Evolutionary conservation across 1,284 basidiomycete species (phyloP), one percentile per base, ranked within the genome.

Genomic region (Sporisorium iseilematis-ciliati): DNA sequence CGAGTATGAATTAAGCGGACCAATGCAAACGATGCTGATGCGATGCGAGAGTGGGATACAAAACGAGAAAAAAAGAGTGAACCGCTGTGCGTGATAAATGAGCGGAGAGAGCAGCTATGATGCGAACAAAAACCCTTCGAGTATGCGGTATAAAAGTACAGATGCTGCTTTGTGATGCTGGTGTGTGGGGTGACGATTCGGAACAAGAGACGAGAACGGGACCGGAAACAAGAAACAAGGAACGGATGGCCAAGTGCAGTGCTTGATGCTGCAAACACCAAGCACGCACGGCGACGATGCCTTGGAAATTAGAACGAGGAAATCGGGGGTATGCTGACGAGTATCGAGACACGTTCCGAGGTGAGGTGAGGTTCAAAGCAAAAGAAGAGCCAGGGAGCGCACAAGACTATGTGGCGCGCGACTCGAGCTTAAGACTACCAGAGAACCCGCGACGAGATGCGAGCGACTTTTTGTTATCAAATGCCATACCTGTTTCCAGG

Each of bases 371-470:
- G 1, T 48, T 8, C 46, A 25, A n/a, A 12, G 25, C 46, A 29
- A 31, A 29, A 43, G 31, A 33, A 23, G 18, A 35, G 46, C 12
- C 6, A n/a, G 48, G 29, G 38, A 54, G 54, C 46, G 4, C 12
- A 38, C 35, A 38, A 38, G 35, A 38, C 54, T 25, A 71, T 3
- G 20, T 16, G 16, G 62, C 59, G 20, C 49, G 54, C 16, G 54
- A 23, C 50, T 68, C 68, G 48, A 76, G 33, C 31, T 65, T 56
- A 12, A 76, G 61, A 35, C 64, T 71, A 14, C 74, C 68, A 0
- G 74, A 72, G 53, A 76, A 76, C 0, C 74, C 74, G 10, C 74
- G 68, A 42, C 74, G 74, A 43, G 61, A 55, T 3, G 74, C 74
- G 12, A 76, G 51, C 45, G 74, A 72, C 25, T 42, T 62, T 20